A percentile compares a stretch with the other conserved stretches of the same genome.
These are phyloP conservation scores for Vanrija sp. DNA, from an alignment of 1,284 basidiomycete genomes.

Conservation along the genomic window DNA sequence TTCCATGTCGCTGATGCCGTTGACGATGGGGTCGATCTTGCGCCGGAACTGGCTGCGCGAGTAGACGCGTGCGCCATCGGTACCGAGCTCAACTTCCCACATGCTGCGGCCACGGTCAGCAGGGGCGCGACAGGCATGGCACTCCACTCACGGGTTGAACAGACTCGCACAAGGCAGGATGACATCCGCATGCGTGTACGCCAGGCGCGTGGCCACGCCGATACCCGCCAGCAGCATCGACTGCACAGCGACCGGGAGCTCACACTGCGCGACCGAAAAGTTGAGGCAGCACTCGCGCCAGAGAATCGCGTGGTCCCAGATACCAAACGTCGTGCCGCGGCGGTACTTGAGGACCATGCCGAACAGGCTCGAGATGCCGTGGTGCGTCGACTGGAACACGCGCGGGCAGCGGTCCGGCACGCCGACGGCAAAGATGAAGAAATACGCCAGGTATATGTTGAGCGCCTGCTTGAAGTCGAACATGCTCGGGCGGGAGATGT, in stretches of 20 bases:
- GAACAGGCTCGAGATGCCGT: conserved; percentile 7
- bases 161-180: conserved; percentile 11
- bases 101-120: not conserved
- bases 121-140: no score
- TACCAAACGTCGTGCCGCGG: conserved; percentile 9
- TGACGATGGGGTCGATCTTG: conserved; percentile 17
- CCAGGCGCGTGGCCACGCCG: conserved; percentile 10
- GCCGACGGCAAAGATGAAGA: conserved; percentile 15
- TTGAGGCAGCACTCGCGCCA: conserved; percentile 14
- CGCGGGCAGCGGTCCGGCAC: conserved; percentile 10
- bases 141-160: conserved; percentile 5
- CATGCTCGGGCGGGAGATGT: conserved; percentile 8
- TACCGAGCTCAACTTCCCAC: conserved; percentile 13
- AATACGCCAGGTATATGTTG: conserved; percentile 9
- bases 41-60: conserved; percentile 8
- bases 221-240: conserved; percentile 10
- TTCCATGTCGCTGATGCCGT: conserved; percentile 16
- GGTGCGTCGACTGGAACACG: conserved; percentile 14
- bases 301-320: conserved; percentile 15
- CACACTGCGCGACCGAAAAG: conserved; percentile 11
- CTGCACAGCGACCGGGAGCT: conserved; percentile 8
- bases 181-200: conserved; percentile 13
- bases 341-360: conserved; percentile 15
- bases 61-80: conserved; percentile 6
- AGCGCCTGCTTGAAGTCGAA: conserved; percentile 13